Percentiles rank a stretch among this genome's conserved stretches.
Evolutionary conservation across 1,284 basidiomycete genomes (phyloP).

Genomic region (Leccinum griseonigrum): DNA sequence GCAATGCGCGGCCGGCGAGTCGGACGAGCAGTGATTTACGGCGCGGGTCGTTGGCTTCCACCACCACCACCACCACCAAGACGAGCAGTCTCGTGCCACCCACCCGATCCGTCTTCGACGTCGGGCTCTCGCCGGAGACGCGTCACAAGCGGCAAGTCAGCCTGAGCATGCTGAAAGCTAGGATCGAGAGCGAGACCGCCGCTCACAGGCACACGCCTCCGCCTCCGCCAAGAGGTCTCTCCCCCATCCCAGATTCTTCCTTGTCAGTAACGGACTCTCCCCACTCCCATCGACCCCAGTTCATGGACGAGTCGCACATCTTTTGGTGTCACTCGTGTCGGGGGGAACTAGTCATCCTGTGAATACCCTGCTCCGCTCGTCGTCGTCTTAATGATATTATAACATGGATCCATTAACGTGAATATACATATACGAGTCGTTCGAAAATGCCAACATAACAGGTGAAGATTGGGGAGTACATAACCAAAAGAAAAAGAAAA

Average conservation of each 20-base stretch:
- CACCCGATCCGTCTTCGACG: slow-evolving; percentile 57
- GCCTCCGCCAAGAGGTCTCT: slow-evolving; percentile 48
- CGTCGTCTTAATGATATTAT: slow-evolving; percentile 8
- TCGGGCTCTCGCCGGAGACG: slow-evolving; percentile 70
- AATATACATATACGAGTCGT: slow-evolving; percentile 15
- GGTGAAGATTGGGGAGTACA: slow-evolving; percentile 3
- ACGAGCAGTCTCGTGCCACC: slow-evolving; percentile 37
- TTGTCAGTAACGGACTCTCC: slow-evolving; percentile 16
- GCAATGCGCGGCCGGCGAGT: slow-evolving; percentile 44
- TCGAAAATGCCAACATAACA: slow-evolving; percentile 6
- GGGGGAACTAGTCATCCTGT: slow-evolving; percentile 76
- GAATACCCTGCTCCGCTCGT: slow-evolving; percentile 22
- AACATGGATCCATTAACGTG: slow-evolving; percentile 24
- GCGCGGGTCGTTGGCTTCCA: slow-evolving; percentile 41
- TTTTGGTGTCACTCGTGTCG: slow-evolving; percentile 82
- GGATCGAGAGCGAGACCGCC: slow-evolving; percentile 76
- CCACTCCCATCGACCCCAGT: slow-evolving; percentile 51
- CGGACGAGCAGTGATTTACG: slow-evolving; percentile 49
- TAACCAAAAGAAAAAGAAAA: slow-evolving; percentile 1
- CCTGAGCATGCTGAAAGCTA: slow-evolving; percentile 83
- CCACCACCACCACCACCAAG: slow-evolving; percentile 34
- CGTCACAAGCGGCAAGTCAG: slow-evolving; percentile 84
- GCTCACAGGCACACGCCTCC: slow-evolving; percentile 28
- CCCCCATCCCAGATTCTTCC: slow-evolving; percentile 42
- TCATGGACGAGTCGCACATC: slow-evolving; percentile 79